These are phyloP conservation scores for Sodiomyces alkalinus DNA, from an alignment of 2,329 filamentous ascomycete species.

Conservation along the genomic window DNA sequence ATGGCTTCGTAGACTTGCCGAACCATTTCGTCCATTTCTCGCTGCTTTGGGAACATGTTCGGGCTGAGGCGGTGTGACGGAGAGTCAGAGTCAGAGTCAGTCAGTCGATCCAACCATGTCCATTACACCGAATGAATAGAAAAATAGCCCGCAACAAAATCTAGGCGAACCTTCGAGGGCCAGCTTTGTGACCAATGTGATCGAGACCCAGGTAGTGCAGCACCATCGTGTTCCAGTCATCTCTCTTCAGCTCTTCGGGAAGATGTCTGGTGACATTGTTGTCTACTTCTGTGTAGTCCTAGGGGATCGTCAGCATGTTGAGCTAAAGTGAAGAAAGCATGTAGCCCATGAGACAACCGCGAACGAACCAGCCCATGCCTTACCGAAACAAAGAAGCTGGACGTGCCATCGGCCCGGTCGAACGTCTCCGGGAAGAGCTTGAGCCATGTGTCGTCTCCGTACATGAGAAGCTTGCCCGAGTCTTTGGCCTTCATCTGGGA, in stretches of 20 bases:
- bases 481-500: conserved; percentile 71
- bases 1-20: conserved; percentile 63
- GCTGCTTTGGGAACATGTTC: conserved; percentile 86
- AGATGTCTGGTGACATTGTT: conserved; percentile 93
- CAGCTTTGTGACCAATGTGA: conserved; percentile 94
- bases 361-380: no score
- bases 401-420: conserved; percentile 76
- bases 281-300: conserved; percentile 98
- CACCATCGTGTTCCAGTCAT: conserved; percentile 87
- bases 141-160: neutral
- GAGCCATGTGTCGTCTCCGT: conserved; percentile 95
- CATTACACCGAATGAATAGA: no score
- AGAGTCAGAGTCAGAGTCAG: no score
- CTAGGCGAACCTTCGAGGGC: conserved; percentile 53
- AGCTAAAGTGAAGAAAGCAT: no score
- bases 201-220: conserved; percentile 92
- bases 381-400: conserved; percentile 95
- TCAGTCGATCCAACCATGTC: no score
- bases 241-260: conserved; percentile 52
- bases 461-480: conserved; percentile 72
- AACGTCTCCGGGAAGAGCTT: conserved; percentile 90
- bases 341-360: no score
- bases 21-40: conserved; percentile 83
- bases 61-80: no score
- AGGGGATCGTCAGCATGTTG: conserved; percentile 1